Percentiles rank a stretch among this genome's conserved stretches.
These are phyloP conservation scores for Miscanthus lutarioriparius DNA, from an alignment of 176 grass and related monocot species.

Conservation along the genomic window DNA sequence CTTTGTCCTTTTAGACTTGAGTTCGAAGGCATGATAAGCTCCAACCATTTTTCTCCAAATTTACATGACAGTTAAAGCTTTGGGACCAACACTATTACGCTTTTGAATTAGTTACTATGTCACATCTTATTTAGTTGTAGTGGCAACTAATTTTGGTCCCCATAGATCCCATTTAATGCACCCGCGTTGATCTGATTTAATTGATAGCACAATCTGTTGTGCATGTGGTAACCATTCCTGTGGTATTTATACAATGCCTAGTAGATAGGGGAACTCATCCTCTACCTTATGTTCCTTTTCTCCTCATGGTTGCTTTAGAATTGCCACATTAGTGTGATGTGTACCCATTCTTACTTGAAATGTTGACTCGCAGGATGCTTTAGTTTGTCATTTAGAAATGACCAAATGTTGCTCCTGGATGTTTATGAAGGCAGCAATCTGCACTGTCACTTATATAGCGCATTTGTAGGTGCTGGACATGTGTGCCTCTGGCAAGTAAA, in stretches of 20 bases:
- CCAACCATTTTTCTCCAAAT: background rate
- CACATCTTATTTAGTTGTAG: conserved; percentile 1
- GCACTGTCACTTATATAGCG: background rate
- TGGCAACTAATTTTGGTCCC: background rate
- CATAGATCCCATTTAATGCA: background rate
- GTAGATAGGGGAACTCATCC: background rate
- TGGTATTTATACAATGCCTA: background rate
- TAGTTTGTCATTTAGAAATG: background rate
- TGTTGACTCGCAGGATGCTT: background rate
- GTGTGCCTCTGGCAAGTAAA: background rate
- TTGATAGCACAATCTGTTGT: background rate
- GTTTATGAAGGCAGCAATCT: background rate
- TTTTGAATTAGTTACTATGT: background rate
- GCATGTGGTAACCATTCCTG: background rate
- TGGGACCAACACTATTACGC: background rate
- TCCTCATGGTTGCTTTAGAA: background rate
- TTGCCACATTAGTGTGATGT: background rate
- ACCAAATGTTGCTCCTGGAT: background rate
- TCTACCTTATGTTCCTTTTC: background rate
- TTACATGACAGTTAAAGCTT: background rate
- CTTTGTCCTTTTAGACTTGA: background rate
- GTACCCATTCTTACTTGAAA: background rate
- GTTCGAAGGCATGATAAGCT: background rate
- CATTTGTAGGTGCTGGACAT: background rate
- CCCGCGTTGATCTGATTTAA: background rate